These are phyloP conservation scores for Pneumocystis murina DNA, from an alignment of 1,139 yeast genomes.

Conservation along the genomic window DNA sequence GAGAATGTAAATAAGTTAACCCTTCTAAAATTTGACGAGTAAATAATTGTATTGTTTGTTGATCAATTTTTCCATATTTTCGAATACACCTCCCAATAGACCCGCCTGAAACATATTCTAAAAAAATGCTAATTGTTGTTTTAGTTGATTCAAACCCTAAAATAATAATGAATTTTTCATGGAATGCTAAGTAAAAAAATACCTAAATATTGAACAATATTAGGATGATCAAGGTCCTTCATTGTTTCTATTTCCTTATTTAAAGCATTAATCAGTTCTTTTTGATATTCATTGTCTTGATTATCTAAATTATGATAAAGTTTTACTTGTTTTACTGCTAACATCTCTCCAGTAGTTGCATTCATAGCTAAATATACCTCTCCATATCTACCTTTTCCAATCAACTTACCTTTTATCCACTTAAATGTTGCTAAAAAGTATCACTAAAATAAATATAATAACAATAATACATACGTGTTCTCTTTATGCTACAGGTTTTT, in stretches of 20 bases:
- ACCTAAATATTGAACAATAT: slow-evolving; percentile 90
- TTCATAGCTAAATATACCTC: slow-evolving; percentile 82
- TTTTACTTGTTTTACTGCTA: slow-evolving; percentile 91
- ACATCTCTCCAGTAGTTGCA: slow-evolving; percentile 95
- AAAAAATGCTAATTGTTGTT: slow-evolving; percentile 15
- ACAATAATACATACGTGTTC: not conserved
- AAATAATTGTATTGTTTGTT: slow-evolving; percentile 52
- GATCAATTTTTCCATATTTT: slow-evolving; percentile 75
- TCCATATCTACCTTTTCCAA: slow-evolving; percentile 97
- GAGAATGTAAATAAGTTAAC: slow-evolving; percentile 64
- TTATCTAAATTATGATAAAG: slow-evolving; percentile 40
- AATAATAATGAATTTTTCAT: not conserved
- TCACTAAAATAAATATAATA: not conserved
- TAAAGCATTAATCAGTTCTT: slow-evolving; percentile 64
- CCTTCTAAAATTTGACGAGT: slow-evolving; percentile 76
- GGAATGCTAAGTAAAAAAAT: slow-evolving; percentile 61
- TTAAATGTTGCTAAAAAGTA: slow-evolving; percentile 35
- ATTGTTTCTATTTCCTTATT: slow-evolving; percentile 85
- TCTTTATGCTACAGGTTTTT: not conserved
- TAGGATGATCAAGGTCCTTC: slow-evolving; percentile 85
- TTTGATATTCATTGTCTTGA: slow-evolving; percentile 29
- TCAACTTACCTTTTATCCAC: slow-evolving; percentile 95
- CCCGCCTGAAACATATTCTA: slow-evolving; percentile 97
- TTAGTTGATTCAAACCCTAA: slow-evolving; percentile 11
- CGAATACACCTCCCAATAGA: slow-evolving; percentile 79